Percentiles rank a stretch among this genome's conserved stretches.
These are phyloP conservation scores for Dendrobium officinale DNA, from an alignment of 106 monocot genomes.

Conservation along the genomic window DNA sequence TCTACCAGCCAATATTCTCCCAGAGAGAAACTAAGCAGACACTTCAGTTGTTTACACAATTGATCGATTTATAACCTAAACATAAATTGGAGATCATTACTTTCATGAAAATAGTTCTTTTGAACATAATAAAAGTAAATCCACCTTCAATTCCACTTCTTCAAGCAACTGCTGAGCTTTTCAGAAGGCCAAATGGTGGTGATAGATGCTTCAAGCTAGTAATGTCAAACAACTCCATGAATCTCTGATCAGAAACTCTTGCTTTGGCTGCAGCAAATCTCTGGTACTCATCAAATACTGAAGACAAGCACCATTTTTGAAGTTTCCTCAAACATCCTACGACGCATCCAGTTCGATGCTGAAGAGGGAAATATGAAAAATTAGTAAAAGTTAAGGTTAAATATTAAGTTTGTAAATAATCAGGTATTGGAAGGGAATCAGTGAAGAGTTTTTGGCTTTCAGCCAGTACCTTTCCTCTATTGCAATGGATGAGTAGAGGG, in stretches of 20 bases:
- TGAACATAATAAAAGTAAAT: neutral
- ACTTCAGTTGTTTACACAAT: too few relatives aligned
- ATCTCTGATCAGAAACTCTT: conserved; percentile 41
- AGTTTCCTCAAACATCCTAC: conserved; percentile 90
- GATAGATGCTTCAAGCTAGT: conserved; percentile 26
- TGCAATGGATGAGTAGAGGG: conserved; percentile 82
- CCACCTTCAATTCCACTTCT: neutral
- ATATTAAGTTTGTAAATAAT: neutral
- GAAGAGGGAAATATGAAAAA: conserved; percentile 1
- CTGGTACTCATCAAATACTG: conserved; percentile 67
- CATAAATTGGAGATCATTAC: too few relatives aligned
- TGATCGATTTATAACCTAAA: too few relatives aligned
- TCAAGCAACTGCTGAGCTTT: neutral
- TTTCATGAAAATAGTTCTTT: neutral
- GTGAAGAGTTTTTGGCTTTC: too few relatives aligned
- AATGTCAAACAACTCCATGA: conserved; percentile 38
- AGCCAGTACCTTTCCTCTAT: conserved; percentile 73
- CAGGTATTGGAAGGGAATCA: too few relatives aligned
- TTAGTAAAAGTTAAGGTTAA: too few relatives aligned
- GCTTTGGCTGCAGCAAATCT: conserved; percentile 53
- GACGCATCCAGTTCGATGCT: conserved; percentile 89
- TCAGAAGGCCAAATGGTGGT: neutral
- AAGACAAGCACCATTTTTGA: conserved; percentile 66
- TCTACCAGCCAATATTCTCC: neutral
- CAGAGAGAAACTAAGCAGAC: too few relatives aligned